Conservation (phyloP, 768 basidiomycete species). For the Kwoniella bestiolae region DNA sequence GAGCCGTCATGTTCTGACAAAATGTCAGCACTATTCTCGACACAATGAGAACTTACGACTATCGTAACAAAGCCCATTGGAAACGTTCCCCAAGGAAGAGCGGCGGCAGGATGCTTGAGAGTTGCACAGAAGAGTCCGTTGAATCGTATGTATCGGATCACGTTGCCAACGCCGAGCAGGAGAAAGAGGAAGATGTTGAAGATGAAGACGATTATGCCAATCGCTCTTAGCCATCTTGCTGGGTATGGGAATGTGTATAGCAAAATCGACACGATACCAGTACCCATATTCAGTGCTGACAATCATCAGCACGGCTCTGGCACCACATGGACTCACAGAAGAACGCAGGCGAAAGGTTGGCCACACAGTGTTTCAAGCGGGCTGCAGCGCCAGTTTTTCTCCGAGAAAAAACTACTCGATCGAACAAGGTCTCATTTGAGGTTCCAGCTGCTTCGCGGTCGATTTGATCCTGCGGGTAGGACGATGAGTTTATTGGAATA, state of each 20-base stretch:
- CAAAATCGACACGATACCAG: slow-evolving; percentile 55
- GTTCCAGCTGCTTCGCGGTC: too few species aligned
- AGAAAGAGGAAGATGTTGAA: slow-evolving; percentile 51
- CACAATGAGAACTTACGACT: slow-evolving; percentile 29
- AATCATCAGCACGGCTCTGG: too few species aligned
- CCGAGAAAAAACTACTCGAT: too few species aligned
- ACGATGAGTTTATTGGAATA: too few species aligned
- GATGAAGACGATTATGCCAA: slow-evolving; percentile 49
- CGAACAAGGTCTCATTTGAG: too few species aligned
- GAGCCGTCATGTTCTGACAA: slow-evolving; percentile 50
- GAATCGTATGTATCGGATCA: slow-evolving; percentile 51
- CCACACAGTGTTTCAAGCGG: not conserved
- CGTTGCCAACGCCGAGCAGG: slow-evolving; percentile 24
- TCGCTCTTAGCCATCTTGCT: slow-evolving; percentile 41
- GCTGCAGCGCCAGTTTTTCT: not conserved
- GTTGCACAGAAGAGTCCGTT: slow-evolving; percentile 42
- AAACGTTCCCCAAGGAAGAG: slow-evolving; percentile 52
- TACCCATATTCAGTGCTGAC: slow-evolving; percentile 49
- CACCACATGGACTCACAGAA: slow-evolving; percentile 14
- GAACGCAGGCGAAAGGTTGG: slow-evolving; percentile 18
- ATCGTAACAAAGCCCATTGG: slow-evolving; percentile 57
- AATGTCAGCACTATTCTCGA: not conserved
- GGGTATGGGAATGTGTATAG: slow-evolving; percentile 55
- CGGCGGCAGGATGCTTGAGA: slow-evolving; percentile 39
- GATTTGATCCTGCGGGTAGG: too few species aligned